Evolutionary conservation across 148 eudicot species (phyloP), one percentile per base, ranked within the genome.

Genomic region (Fagopyrum homotropicum): DNA sequence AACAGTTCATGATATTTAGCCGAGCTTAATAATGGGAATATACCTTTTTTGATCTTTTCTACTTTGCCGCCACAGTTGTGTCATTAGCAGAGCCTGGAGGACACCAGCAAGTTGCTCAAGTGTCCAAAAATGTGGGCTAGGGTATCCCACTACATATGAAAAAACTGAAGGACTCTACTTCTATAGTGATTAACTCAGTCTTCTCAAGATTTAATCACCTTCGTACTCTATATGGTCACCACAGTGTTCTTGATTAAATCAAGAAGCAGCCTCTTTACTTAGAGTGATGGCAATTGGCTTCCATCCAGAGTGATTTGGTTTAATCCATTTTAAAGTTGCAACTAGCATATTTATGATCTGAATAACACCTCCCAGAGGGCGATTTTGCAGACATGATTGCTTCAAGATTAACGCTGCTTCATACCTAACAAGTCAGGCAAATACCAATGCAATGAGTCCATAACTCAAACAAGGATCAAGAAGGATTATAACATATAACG

Each of bases 331-430:
- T 79, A 86, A 91, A 61, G 72, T 50, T 51, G 78, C 80, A 75
- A 83, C 78, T 60, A 87, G 79, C 85, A 94, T 79, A 79, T 90
- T 83, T 79, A 90, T 69, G 78, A 94, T 81, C 81, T 82, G 91
- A 74, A 90, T 86, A 76, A 86, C 82, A 17, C 91, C 78, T 60
- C 98, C 98, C 72, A 94, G 77, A 69, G 86, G 76, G 72, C 78
- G 77, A 80, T 88, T 89, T 73, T 81, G 88, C 76, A 94, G 78
- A 82, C 96, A 89, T 72, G 74, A 81, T 60, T 82, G 83, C 87
- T 86, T 91, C 83, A 94, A 78, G 72, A 85, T 75, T 61, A 81
- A 76, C 17, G 92, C 98, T 72, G 96, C 97, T 87, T 94, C 98
- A 79, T 86, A 94, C 84, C 98, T 94, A 80, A 46, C 14, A 7